Conservation (phyloP, 2,329 filamentous ascomycete species). For the Xylogone sp. region DNA sequence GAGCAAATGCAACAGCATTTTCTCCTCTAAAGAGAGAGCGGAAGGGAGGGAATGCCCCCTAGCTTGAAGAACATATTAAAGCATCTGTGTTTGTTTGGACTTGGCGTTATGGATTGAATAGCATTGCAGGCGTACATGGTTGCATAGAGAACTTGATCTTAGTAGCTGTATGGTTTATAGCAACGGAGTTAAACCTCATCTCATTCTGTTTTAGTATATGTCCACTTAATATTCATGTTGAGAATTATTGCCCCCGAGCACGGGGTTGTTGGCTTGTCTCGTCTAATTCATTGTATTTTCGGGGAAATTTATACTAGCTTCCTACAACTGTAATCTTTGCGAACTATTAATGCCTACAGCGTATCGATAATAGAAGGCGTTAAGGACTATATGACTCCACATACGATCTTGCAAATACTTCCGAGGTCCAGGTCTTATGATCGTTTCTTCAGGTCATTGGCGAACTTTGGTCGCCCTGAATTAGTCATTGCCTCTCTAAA, state of each 20-base stretch:
- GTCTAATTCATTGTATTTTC: too few relatives aligned
- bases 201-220: too few relatives aligned
- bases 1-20: slow-evolving; percentile 44
- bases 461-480: background rate
- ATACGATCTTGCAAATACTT: background rate
- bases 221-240: too few relatives aligned
- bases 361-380: background rate
- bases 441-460: background rate
- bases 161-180: too few relatives aligned
- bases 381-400: background rate
- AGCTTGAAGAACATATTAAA: slow-evolving; percentile 12
- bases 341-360: too few relatives aligned
- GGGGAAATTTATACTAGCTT: too few relatives aligned
- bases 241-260: too few relatives aligned
- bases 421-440: background rate
- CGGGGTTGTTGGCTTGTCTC: too few relatives aligned
- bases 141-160: background rate
- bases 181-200: too few relatives aligned
- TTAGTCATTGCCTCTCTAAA: background rate
- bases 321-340: too few relatives aligned
- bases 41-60: slow-evolving; percentile 58
- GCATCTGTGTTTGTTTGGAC: background rate
- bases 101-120: background rate
- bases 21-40: slow-evolving; percentile 71
- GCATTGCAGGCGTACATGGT: background rate